Conservation (phyloP, 2,329 filamentous ascomycete species). For the Pseudopithomyces chartarum region DNA sequence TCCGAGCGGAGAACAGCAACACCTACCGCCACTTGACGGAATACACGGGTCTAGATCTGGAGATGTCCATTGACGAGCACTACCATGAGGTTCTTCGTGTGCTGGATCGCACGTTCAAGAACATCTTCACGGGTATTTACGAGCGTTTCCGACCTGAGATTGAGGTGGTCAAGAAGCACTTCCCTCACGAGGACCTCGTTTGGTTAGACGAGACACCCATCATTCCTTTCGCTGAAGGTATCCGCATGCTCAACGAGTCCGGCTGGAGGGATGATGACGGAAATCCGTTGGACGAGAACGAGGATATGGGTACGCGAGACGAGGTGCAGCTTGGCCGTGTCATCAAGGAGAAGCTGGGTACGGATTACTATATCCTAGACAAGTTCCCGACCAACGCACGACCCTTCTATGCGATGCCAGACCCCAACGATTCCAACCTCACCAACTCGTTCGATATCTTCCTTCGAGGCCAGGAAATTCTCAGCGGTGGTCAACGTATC, state of each 20-base stretch:
- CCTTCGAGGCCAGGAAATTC: conserved; percentile 88
- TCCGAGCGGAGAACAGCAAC: conserved; percentile 94
- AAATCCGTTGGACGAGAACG: conserved; percentile 69
- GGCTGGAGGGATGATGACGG: conserved; percentile 80
- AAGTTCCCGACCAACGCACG: conserved; percentile 85
- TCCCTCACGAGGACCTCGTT: conserved; percentile 83
- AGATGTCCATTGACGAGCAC: conserved; percentile 88
- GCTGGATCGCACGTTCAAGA: conserved; percentile 81
- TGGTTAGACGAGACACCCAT: conserved; percentile 86
- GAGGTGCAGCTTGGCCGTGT: conserved; percentile 85
- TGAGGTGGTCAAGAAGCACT: conserved; percentile 78
- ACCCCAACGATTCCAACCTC: conserved; percentile 70
- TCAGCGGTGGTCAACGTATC: conserved; percentile 91
- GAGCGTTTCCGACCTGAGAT: conserved; percentile 72
- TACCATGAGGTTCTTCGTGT: conserved; percentile 85
- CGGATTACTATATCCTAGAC: conserved; percentile 93
- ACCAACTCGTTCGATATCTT: conserved; percentile 98
- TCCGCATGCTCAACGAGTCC: conserved; percentile 79
- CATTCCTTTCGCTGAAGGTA: conserved; percentile 77
- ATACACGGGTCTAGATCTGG: conserved; percentile 89
- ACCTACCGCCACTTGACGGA: conserved; percentile 93
- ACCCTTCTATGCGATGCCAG: conserved; percentile 90
- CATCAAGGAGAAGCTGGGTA: conserved; percentile 82
- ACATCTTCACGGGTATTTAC: conserved; percentile 75
- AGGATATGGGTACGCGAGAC: conserved; percentile 83